Percentiles rank a stretch among this genome's conserved stretches.
These are phyloP conservation scores for Penicillium soppii DNA, from an alignment of 495 filamentous ascomycete species.

Conservation along the genomic window DNA sequence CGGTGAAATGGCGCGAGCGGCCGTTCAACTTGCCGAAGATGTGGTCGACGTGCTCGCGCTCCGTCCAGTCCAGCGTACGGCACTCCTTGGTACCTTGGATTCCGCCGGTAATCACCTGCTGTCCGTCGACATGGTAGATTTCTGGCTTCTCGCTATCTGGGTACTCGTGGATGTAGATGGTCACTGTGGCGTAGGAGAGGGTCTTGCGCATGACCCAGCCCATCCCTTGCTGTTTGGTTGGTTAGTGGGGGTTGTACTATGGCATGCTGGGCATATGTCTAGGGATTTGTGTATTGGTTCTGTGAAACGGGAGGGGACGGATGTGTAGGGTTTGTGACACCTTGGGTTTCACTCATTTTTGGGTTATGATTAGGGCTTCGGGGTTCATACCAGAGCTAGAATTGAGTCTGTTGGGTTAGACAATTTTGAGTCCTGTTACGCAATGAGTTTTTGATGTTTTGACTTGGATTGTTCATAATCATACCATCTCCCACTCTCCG, in stretches of 20 bases:
- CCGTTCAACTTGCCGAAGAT: constrained; percentile 76
- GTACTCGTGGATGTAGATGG: constrained; percentile 67
- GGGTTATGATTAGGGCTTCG: constrained; percentile 3
- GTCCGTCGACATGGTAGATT: constrained; percentile 74
- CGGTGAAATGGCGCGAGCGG: constrained; percentile 53
- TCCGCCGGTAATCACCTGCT: constrained; percentile 74
- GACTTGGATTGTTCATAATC: constrained; percentile 10
- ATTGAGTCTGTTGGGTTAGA: constrained; percentile 70
- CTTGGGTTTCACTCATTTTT: neutral
- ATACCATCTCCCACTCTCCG: constrained; percentile 79
- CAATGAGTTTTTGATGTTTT: neutral
- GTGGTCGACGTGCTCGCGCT: constrained; percentile 71
- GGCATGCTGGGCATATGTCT: neutral
- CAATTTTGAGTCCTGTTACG: constrained; percentile 71
- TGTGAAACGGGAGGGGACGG: neutral
- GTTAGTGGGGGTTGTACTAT: constrained; percentile 11
- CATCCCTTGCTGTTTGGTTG: constrained; percentile 64
- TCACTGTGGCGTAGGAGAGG: constrained; percentile 69
- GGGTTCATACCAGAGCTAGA: constrained; percentile 57
- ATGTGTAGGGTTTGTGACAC: neutral
- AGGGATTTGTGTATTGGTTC: no score
- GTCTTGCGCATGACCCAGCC: constrained; percentile 79
- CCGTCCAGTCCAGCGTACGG: constrained; percentile 68
- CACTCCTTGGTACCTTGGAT: constrained; percentile 69
- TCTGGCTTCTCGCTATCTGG: constrained; percentile 38